Base-by-base conservation (phyloP, 2,329 filamentous ascomycete species). In the Penicillium sp. region DNA sequence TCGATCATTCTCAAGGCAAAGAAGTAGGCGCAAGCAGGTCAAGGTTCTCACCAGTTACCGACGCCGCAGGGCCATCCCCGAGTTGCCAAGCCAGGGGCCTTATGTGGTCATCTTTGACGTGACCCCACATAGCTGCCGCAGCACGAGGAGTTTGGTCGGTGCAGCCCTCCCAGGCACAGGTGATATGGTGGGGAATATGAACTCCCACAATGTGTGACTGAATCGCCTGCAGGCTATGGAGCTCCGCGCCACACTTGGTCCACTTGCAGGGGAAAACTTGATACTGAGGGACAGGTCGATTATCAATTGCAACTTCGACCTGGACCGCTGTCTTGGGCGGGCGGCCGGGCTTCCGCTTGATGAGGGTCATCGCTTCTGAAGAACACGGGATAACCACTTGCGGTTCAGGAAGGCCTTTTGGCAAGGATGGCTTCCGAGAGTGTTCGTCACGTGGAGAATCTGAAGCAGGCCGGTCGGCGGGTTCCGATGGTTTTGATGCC, bases 151-250 rank as follows among this genome's bases (percentile, higher is more conserved):
- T 65, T 13, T 58, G 53, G 50, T 64, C 57, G 1, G 57, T 47
- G 46, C 69, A 72, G 16, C 56, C 67, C n/a, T 66, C 60, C 67
- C 71, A 71, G 36, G 65, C 58, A 49, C 69, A 74, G 3, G 56
- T 60, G 40, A 72, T 67, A 16, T 67, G 61, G 52, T 69, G 60
- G 2, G 74, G 70, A 2, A 75, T 64, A 58, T 89, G 87, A 4
- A 83, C 71, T 65, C 85, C 87, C 53, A 78, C 69, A 6, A 87
- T 72, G 69, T 89, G 87, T 58, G 83, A 84, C 60, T 81, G 81
- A 6, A 89, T 73, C 0, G 82, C 84, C 9, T 82, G 80, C 14
- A 88, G 70, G 63, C 88, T 89, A 70, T 89, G 87, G 5, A 89
- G 74, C 62, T 87, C 79, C 0, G 83, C 81, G 3, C 73, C 71